A percentile compares a stretch with the other conserved stretches of the same genome.
These are phyloP conservation scores for Cymbidium sinense DNA, from an alignment of 106 monocot species.

Conservation along the genomic window DNA sequence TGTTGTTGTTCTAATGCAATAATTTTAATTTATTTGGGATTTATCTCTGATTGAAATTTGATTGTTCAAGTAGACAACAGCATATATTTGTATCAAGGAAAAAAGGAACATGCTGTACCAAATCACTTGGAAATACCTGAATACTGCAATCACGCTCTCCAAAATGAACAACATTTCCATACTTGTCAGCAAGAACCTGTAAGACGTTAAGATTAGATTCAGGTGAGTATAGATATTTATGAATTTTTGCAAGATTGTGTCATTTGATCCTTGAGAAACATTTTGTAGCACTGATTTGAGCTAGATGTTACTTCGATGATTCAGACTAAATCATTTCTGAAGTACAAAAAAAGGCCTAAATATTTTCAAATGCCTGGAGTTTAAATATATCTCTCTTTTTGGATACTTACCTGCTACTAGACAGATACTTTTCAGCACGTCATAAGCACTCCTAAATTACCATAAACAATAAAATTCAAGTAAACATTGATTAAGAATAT, in stretches of 20 bases:
- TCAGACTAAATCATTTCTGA: background rate
- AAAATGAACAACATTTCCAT: constrained; percentile 92
- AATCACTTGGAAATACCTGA: constrained; percentile 47
- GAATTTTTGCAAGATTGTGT: background rate
- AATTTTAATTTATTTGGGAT: background rate
- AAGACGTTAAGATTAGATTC: background rate
- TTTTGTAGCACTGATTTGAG: background rate
- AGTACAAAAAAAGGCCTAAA: background rate
- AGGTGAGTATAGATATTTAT: background rate
- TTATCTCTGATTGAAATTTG: background rate
- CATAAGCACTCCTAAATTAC: background rate
- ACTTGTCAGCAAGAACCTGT: constrained; percentile 92
- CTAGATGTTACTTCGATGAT: background rate
- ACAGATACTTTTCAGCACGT: background rate
- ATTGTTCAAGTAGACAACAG: background rate
- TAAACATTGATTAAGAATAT: background rate
- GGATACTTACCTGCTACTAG: background rate
- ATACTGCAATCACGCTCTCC: constrained; percentile 99
- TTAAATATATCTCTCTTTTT: background rate
- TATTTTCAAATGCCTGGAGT: background rate
- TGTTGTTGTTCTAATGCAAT: too few relatives aligned
- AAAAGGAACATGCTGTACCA: background rate
- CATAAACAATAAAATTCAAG: background rate
- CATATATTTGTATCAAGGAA: background rate
- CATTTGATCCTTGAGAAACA: background rate